Conservation (phyloP, 768 basidiomycete genomes). For the Collybia sp. region DNA sequence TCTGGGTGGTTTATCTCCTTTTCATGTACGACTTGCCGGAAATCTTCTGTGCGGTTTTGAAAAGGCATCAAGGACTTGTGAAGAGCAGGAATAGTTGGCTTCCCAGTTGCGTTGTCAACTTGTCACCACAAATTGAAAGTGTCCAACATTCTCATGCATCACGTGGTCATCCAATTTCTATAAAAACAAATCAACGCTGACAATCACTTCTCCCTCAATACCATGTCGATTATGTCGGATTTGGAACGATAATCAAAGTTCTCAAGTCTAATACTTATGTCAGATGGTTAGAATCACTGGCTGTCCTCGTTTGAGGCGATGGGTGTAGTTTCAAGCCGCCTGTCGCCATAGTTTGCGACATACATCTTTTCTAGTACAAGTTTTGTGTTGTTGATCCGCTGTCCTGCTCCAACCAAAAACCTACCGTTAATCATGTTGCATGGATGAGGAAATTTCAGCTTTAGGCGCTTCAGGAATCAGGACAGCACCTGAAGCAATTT, state of each 20-base stretch:
- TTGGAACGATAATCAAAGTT: neutral
- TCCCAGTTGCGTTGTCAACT: neutral
- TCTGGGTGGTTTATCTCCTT: conserved; percentile 37
- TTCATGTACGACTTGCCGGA: conserved; percentile 45
- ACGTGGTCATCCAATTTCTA: neutral
- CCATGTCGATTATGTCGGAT: neutral
- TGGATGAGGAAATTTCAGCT: no score
- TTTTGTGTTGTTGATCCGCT: no score
- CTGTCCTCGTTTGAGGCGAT: conserved; percentile 74
- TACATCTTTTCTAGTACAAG: conserved; percentile 12
- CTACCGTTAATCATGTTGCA: no score
- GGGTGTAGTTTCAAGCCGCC: conserved; percentile 42
- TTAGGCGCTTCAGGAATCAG: no score
- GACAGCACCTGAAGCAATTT: no score
- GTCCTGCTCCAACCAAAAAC: no score
- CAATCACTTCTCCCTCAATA: neutral
- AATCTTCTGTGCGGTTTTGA: conserved; percentile 58
- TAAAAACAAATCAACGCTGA: neutral
- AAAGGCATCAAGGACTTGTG: conserved; percentile 40
- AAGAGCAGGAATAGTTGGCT: neutral
- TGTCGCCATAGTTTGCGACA: conserved; percentile 58
- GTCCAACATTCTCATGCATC: neutral
- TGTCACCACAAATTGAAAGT: no score
- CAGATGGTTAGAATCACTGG: conserved; percentile 22
- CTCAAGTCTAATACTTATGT: conserved; percentile 8